Base-by-base conservation (phyloP, 495 filamentous ascomycete genomes). In the Clohesyomyces aquaticus region DNA sequence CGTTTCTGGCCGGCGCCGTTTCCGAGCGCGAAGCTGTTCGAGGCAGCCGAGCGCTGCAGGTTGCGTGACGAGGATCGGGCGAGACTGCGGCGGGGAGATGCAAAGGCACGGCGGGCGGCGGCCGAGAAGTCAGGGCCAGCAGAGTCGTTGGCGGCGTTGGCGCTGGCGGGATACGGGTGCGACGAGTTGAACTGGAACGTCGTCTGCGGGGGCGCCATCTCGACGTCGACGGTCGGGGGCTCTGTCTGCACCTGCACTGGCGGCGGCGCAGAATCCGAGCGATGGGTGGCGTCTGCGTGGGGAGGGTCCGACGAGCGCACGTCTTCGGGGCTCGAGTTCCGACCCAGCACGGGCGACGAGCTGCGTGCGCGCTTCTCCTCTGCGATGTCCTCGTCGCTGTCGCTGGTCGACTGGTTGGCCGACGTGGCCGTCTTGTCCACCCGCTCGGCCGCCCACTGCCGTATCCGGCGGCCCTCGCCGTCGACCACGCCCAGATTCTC, bases 361-460 rank as follows among this genome's bases (percentile, higher is more conserved):
- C 80, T 79, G 42, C 75, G 59, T 8, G 63, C 71, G 80, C 84
- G 74, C 74, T 80, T 83, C 35, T 83, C 81, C 28, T 74, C 69
- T 51, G 88, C 83, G 4, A 80, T 79, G 56, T 94, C 91, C 43
- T 94, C 91, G 58, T 93, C 91, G 69, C 88, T 92, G 26, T 91
- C 86, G 35, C 79, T 76, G 27, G 76, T 81, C 22, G 74, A 71
- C 0, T 77, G 64, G 9, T 22, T 63, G 10, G 76, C 57, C 21
- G 80, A 79, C n/a, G n/a, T n/a, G n/a, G n/a, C n/a, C 35, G 81
- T 77, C 25, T 87, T 88, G 54, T 91, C 87, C 35, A 88, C 77
- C 48, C 88, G 82, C 73, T 94, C 90, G 9, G 86, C 89, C 22
- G 87, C 90, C 93, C 93, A 97, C 74, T 87, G 86, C 63, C 92